Evolutionary conservation across 2,329 filamentous ascomycete genomes (phyloP).

Genomic region (Acarospora socialis): DNA sequence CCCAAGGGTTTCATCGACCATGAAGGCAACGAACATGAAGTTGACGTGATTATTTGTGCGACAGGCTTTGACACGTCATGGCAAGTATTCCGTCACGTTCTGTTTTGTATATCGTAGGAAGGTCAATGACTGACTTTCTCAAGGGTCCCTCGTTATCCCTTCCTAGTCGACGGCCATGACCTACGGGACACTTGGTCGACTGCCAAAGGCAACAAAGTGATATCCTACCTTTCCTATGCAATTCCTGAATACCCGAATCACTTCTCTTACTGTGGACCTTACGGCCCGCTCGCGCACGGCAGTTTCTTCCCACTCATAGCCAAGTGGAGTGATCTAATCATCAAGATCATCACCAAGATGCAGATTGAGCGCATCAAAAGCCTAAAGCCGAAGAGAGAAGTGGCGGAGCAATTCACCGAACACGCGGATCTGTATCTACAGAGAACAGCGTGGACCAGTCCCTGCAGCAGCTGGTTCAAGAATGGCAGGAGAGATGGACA

Average conservation of each 20-base stretch:
- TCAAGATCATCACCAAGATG: conserved; percentile 25
- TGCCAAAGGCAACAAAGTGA: no score
- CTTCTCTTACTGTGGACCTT: conserved; percentile 30
- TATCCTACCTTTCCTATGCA: conserved; percentile 28
- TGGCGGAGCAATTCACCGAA: conserved; percentile 22
- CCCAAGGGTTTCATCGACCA: conserved; percentile 19
- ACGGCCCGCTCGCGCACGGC: conserved; percentile 27
- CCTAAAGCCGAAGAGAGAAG: conserved; percentile 22
- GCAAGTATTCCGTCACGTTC: no score
- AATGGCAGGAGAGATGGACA: conserved; percentile 15
- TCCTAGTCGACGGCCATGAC: no score
- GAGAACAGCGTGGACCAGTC: conserved; percentile 21
- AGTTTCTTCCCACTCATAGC: conserved; percentile 29
- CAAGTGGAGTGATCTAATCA: conserved; percentile 26
- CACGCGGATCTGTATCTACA: conserved; percentile 28
- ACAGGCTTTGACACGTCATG: conserved; percentile 14
- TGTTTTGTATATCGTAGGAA: no score
- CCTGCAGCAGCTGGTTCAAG: conserved; percentile 13
- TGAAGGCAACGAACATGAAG: conserved; percentile 2
- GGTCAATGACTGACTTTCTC: no score
- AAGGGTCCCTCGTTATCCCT: no score
- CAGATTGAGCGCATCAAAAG: conserved; percentile 30
- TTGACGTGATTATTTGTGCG: conserved; percentile 10
- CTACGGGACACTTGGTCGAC: no score
- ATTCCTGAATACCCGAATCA: conserved; percentile 32